Evolutionary conservation across 805 yeast genomes (phyloP), one percentile per base, ranked within the genome.

Genomic region (Lipomyces mesembrius): DNA sequence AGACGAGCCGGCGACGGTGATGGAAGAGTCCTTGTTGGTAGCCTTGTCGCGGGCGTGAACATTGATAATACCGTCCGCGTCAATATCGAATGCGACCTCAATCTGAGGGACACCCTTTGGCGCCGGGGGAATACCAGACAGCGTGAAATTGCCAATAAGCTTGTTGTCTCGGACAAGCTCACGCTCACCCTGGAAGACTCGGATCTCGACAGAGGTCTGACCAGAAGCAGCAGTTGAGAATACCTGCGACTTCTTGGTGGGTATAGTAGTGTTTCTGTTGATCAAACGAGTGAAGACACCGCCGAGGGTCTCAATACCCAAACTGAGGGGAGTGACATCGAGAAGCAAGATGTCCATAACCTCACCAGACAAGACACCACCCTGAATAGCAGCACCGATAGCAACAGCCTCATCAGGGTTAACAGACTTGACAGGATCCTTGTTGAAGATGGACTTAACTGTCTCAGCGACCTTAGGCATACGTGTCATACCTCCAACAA

Each of bases 161-260:
- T 93, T 92, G 91, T 92, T 92, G 86, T 92, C 98, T 84, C 96
- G 90, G 77, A 94, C 96, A 78, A 93, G 88, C 84, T 92, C 97
- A 86, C 98, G 91, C 87, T 92, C 98, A 85, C 98, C 98, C 85
- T 92, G 97, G 97, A 91, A 93, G 69, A 92, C 98, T 84, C 97
- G 89, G 83, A 92, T 92, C 85, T 92, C 97, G 75, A 92, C 97
- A 75, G 96, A 90, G 72, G 97, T 92, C 85, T 92, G 97, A 79
- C 97, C 97, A 75, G 94, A 90, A 73, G 96, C 92, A 72, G 97
- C 97, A 76, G 97, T 92, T 63, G 97, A 91, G 89, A 93, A 92
- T 77, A 92, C 88, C 84, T 92, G 97, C 59, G 97, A 90, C 84
- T 92, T 92, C 87, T 92, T 91, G 76, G 97, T 92, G 81, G 98